Base-by-base conservation (phyloP, 805 yeast genomes). In the Yarrowia yakushimensis region DNA sequence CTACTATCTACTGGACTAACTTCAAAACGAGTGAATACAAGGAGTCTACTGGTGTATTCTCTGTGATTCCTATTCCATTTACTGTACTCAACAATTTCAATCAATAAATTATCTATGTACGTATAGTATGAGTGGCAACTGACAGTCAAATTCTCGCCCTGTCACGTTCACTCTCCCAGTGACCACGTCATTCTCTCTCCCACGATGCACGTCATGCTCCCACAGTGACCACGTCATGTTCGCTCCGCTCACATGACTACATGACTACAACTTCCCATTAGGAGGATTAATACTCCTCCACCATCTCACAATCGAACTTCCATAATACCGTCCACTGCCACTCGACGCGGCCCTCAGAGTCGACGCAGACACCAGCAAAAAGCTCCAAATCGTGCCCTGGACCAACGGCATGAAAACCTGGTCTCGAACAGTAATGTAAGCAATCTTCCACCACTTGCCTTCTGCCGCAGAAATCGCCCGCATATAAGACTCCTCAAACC, bases 301-400 rank as follows among this genome's bases (percentile, higher is more conserved):
- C 61, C 61, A 55, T 9, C 48, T 18, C 37, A 41, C 61, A 18
- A 55, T 1, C 20, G 30, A 20, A 11, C 48, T 39, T 4, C 61
- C 61, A 20, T 34, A 39, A 11, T 39, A 55, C 39, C 48, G 27
- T 20, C 61, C 61, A 20, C 39, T 39, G 3, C 48, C 37, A 11
- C 48, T 30, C 12, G 37, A 18, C 9, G 5, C 20, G 9, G 61
- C 37, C 23, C 61, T 17, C 37, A 55, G 7, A 15, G 30, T 41
- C 8, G 61, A 25, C 6, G 61, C 61, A n/a, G 48, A 39, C 28
- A 55, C 12, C 28, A 68, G 41, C 34, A 60, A 50, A 28, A 73
- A 43, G 8, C 73, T 72, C 77, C 76, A 74, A 39, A 69, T 61
- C 30, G 73, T 71, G 17, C 77, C 77, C 64, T 73, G 76, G 5